These are phyloP conservation scores for Ascochyta koolunga DNA, from an alignment of 2,329 filamentous ascomycete genomes.

Conservation along the genomic window DNA sequence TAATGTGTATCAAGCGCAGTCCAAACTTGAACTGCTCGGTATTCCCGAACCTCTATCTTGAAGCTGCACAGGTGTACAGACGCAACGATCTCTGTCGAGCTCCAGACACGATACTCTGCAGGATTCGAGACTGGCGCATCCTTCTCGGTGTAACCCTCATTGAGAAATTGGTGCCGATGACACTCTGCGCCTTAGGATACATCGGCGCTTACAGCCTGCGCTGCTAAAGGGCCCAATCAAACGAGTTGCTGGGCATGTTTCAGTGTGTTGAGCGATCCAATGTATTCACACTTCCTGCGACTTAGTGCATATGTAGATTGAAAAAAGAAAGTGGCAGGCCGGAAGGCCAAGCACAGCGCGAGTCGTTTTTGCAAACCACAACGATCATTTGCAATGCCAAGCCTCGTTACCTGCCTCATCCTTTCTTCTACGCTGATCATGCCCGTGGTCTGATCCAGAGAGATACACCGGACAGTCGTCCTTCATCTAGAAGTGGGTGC, in stretches of 20 bases:
- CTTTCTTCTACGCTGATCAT: background rate
- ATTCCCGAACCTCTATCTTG: background rate
- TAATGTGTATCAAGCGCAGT: background rate
- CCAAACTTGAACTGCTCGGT: background rate
- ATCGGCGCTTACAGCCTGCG: background rate
- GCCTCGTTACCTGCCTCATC: background rate
- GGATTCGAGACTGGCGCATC: background rate
- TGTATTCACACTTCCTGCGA: background rate
- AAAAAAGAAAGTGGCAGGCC: background rate
- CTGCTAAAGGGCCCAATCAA: background rate
- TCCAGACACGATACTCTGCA: background rate
- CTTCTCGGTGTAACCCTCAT: conserved; percentile 6
- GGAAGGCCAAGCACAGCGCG: too few relatives aligned
- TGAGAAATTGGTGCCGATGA: background rate
- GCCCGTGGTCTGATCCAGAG: too few relatives aligned
- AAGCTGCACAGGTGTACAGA: background rate
- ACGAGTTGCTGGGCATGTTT: background rate
- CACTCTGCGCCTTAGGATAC: background rate
- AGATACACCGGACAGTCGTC: background rate
- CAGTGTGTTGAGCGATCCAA: background rate
- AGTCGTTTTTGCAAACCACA: background rate
- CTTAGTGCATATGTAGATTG: background rate
- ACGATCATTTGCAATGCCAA: background rate
- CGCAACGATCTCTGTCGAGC: background rate
- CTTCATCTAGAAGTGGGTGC: too few relatives aligned